These are phyloP conservation scores for Homolaphlyctis polyrhiza DNA, from an alignment of 371 early-diverging fungal genomes.

Conservation along the genomic window DNA sequence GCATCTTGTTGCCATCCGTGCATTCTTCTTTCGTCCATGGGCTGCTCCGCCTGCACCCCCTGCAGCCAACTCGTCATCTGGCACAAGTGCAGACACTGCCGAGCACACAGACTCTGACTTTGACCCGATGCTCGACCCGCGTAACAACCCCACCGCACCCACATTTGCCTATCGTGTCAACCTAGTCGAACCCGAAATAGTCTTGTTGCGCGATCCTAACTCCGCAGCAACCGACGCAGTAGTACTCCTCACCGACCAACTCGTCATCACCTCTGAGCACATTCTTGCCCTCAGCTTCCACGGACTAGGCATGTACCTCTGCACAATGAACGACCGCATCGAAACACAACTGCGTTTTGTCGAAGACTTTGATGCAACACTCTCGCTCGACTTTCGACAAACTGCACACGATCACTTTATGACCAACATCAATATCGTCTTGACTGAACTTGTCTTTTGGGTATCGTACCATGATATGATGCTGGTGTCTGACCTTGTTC, in stretches of 20 bases:
- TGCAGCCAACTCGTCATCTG: conserved; percentile 7
- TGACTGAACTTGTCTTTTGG: conserved; percentile 33
- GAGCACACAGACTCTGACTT: conserved; percentile 4
- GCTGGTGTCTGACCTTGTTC: conserved; percentile 74
- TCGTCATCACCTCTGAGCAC: conserved; percentile 72
- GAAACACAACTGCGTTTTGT: conserved; percentile 80
- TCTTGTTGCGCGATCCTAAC: conserved; percentile 78
- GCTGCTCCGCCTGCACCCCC: conserved; percentile 36
- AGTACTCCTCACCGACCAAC: conserved; percentile 71
- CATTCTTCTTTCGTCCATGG: conserved; percentile 52
- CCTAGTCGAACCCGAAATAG: conserved; percentile 79
- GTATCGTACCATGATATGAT: conserved; percentile 76
- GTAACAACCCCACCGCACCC: conserved; percentile 4
- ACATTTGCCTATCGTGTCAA: conserved; percentile 62
- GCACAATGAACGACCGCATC: conserved; percentile 78
- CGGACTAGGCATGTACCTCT: conserved; percentile 86
- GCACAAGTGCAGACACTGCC: conserved; percentile 20
- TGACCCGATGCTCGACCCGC: conserved; percentile 8
- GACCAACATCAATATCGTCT: conserved; percentile 24
- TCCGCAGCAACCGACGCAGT: conserved; percentile 78
- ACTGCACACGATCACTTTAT: conserved; percentile 27
- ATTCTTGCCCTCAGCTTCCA: conserved; percentile 68
- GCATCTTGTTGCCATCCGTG: conserved; percentile 65
- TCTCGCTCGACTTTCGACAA: conserved; percentile 67
- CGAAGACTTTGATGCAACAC: conserved; percentile 78